phyloP scores from a whole-genome alignment of 2,329 filamentous ascomycete species.

The Cryphonectria parasitica region DNA sequence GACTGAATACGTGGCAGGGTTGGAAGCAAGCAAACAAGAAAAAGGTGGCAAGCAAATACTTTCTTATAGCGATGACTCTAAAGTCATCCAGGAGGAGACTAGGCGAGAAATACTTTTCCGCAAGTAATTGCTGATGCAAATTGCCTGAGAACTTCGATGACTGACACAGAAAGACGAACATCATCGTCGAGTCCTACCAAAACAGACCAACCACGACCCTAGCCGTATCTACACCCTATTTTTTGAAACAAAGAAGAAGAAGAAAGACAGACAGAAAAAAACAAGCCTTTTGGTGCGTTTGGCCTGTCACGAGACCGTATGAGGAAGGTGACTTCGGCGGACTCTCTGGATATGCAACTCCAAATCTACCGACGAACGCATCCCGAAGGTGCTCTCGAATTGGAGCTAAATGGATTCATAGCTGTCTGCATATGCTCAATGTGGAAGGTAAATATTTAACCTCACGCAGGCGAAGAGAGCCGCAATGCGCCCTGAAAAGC shows the following conservation, averaged over 20 bases:
- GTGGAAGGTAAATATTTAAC: constrained; percentile 20
- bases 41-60: neutral
- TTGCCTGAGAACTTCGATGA: neutral
- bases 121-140: neutral
- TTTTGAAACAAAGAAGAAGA: too few species aligned
- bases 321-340: constrained; percentile 16
- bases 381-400: constrained; percentile 2
- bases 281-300: neutral
- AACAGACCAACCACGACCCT: neutral
- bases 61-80: neutral
- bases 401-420: constrained; percentile 1
- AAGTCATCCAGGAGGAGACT: neutral
- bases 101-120: neutral
- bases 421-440: neutral
- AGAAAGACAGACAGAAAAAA: neutral
- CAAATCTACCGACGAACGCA: constrained; percentile 19
- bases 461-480: constrained; percentile 18
- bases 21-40: neutral
- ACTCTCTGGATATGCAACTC: neutral
- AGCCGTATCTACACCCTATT: too few species aligned
- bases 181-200: neutral
- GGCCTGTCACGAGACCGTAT: neutral
- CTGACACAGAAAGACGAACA: neutral
- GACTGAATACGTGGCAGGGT: neutral
- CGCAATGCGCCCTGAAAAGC: constrained; percentile 12